These are phyloP conservation scores for Calcarisporium arbuscula DNA, from an alignment of 2,329 filamentous ascomycete genomes.

Conservation along the genomic window DNA sequence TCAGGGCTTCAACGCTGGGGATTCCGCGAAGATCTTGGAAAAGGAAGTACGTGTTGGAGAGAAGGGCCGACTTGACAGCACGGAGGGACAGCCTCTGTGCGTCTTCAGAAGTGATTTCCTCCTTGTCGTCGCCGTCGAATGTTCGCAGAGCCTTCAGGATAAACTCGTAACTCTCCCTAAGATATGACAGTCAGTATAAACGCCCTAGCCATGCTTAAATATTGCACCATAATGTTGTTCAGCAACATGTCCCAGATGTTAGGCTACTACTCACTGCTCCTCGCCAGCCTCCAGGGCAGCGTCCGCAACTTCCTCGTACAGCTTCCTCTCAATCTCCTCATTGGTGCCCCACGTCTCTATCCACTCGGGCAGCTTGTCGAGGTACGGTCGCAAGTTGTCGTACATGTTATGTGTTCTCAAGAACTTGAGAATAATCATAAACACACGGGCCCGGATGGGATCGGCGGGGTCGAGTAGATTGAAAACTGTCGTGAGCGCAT, in stretches of 20 bases:
- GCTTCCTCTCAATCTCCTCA: conserved; percentile 74
- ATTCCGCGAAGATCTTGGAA: conserved; percentile 79
- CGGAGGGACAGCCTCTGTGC: conserved; percentile 55
- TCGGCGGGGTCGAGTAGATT: conserved; percentile 77
- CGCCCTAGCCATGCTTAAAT: neutral
- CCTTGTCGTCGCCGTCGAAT: conserved; percentile 49
- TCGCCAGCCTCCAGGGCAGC: conserved; percentile 74
- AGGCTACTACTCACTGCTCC: conserved; percentile 52
- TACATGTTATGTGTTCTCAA: conserved; percentile 71
- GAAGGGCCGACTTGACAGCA: conserved; percentile 47
- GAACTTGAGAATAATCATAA: conserved; percentile 81
- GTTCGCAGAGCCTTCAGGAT: conserved; percentile 56
- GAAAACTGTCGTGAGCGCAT: conserved; percentile 91
- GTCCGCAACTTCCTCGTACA: conserved; percentile 78
- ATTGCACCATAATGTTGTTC: neutral
- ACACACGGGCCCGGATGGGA: conserved; percentile 81
- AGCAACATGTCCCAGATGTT: too few relatives aligned
- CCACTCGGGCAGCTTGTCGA: conserved; percentile 80
- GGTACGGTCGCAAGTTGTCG: conserved; percentile 74
- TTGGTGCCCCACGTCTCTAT: conserved; percentile 75
- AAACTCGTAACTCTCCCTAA: conserved; percentile 59
- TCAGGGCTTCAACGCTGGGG: conserved; percentile 77
- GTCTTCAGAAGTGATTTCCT: conserved; percentile 51
- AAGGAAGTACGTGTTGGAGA: conserved; percentile 53
- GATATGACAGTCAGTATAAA: too few relatives aligned